phyloP scores from a whole-genome alignment of 2,329 filamentous ascomycete genomes.

The Grosmannia penicillata region DNA sequence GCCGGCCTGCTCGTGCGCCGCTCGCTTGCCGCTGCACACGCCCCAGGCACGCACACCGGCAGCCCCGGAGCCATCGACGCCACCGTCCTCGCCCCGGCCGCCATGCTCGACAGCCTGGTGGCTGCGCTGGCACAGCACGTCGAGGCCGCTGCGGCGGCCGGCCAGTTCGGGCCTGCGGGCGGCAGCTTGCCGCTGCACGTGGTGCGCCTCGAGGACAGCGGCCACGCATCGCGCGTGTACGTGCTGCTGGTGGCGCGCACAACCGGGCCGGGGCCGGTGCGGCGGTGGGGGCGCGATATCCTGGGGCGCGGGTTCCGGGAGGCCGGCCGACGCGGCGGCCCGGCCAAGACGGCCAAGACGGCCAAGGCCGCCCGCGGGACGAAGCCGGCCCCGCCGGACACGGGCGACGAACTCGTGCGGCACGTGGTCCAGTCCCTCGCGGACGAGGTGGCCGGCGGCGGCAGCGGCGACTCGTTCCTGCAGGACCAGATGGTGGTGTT shows the following conservation, averaged over 20 bases:
- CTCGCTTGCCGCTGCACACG: too few species aligned
- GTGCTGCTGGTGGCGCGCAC: conserved; percentile 42
- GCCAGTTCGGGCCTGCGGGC: not conserved
- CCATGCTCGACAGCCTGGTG: conserved; percentile 26
- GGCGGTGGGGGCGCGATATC: conserved; percentile 31
- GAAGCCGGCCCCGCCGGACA: conserved; percentile 11
- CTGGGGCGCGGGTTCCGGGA: conserved; percentile 6
- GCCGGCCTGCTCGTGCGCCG: too few species aligned
- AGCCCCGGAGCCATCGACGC: conserved; percentile 36
- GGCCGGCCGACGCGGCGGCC: conserved; percentile 5
- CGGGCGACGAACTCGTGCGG: conserved; percentile 14
- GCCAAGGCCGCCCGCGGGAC: not conserved
- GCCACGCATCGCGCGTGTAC: conserved; percentile 35
- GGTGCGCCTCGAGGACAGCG: conserved; percentile 33
- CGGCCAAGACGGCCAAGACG: conserved; percentile 3
- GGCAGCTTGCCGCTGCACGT: too few species aligned
- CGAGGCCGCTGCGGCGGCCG: not conserved
- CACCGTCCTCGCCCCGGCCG: conserved; percentile 32
- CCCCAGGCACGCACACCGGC: too few species aligned
- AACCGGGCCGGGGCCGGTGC: not conserved
- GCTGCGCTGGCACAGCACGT: conserved; percentile 21
- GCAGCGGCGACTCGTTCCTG: conserved; percentile 39
- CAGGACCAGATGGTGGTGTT: conserved; percentile 49
- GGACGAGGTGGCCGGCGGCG: conserved; percentile 25
- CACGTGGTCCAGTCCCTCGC: conserved; percentile 30